phyloP scores from a whole-genome alignment of 2,329 filamentous ascomycete genomes.

The Botryosphaeria agaves region DNA sequence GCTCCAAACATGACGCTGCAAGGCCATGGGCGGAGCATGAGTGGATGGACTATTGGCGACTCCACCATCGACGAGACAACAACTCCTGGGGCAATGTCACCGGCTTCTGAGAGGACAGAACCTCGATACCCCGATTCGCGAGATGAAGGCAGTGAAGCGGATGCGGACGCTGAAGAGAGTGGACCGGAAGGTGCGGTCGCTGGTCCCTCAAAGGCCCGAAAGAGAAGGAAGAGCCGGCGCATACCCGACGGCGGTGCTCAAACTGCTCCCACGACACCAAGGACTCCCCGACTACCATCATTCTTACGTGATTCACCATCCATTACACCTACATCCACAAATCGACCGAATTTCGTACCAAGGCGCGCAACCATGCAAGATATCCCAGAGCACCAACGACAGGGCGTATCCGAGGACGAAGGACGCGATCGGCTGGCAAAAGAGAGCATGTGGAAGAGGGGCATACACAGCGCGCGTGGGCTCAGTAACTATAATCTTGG shows the following conservation, averaged over 20 bases:
- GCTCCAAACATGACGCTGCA: conserved; percentile 36
- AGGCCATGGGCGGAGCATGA: conserved; percentile 31
- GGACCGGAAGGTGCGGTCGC: conserved; percentile 45
- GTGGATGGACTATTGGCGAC: conserved; percentile 24
- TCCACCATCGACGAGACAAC: conserved; percentile 20
- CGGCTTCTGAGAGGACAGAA: conserved; percentile 30
- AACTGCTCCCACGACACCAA: conserved; percentile 52
- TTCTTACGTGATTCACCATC: conserved; percentile 30
- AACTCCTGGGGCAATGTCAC: conserved; percentile 21
- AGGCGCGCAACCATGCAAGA: conserved; percentile 31
- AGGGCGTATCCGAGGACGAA: conserved; percentile 33
- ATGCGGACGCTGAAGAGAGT: conserved; percentile 73
- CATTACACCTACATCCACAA: conserved; percentile 31
- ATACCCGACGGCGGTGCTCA: conserved; percentile 37
- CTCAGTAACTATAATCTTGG: conserved; percentile 24
- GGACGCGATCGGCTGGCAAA: conserved; percentile 29
- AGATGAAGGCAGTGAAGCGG: conserved; percentile 51
- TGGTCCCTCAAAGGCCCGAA: conserved; percentile 31
- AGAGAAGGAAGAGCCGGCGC: conserved; percentile 45
- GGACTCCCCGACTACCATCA: conserved; percentile 28
- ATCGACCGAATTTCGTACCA: conserved; percentile 42
- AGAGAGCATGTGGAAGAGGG: conserved; percentile 26
- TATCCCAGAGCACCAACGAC: conserved; percentile 26
- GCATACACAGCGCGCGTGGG: conserved; percentile 27
- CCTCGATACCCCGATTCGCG: conserved; percentile 28